A percentile compares a stretch with the other conserved stretches of the same genome.
phyloP scores from a whole-genome alignment of 768 basidiomycete genomes.

The Tricholoma bakamatsutake region DNA sequence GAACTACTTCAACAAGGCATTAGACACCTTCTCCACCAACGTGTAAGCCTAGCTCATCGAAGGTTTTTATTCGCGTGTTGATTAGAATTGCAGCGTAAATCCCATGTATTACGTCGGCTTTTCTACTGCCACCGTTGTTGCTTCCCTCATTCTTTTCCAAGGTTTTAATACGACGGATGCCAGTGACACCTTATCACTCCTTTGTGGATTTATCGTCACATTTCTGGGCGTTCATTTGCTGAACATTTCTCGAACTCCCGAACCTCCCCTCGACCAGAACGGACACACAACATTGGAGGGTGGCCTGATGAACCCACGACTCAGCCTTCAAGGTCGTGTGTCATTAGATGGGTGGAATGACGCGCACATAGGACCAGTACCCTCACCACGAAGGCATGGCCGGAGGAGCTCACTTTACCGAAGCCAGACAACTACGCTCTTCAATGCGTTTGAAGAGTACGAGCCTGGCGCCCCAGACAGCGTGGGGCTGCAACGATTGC shows the following conservation, averaged over 20 bases:
- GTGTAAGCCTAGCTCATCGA: slow-evolving; percentile 55
- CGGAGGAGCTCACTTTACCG: slow-evolving; percentile 64
- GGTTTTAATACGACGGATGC: slow-evolving; percentile 89
- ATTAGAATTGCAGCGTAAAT: slow-evolving; percentile 61
- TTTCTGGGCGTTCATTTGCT: slow-evolving; percentile 97
- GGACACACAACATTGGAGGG: slow-evolving; percentile 49
- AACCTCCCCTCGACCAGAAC: slow-evolving; percentile 34
- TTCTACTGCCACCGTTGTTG: slow-evolving; percentile 87
- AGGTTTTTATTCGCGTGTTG: background rate
- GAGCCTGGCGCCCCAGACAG: slow-evolving; percentile 28
- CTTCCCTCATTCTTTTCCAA: slow-evolving; percentile 94
- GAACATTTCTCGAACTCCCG: slow-evolving; percentile 65
- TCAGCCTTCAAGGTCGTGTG: slow-evolving; percentile 75
- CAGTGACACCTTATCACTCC: slow-evolving; percentile 77
- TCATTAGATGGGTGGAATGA: slow-evolving; percentile 75
- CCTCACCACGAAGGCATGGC: slow-evolving; percentile 37
- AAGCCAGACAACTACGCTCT: slow-evolving; percentile 59
- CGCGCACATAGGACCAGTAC: slow-evolving; percentile 20
- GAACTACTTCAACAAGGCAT: slow-evolving; percentile 97
- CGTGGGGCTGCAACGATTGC: slow-evolving; percentile 56
- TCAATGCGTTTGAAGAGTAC: slow-evolving; percentile 68
- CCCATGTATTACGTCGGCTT: slow-evolving; percentile 98
- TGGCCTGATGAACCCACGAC: slow-evolving; percentile 69
- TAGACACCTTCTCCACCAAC: slow-evolving; percentile 95
- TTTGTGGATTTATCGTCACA: slow-evolving; percentile 87